Base-by-base conservation (phyloP, 2,329 filamentous ascomycete species). In the Exserohilum turcica region DNA sequence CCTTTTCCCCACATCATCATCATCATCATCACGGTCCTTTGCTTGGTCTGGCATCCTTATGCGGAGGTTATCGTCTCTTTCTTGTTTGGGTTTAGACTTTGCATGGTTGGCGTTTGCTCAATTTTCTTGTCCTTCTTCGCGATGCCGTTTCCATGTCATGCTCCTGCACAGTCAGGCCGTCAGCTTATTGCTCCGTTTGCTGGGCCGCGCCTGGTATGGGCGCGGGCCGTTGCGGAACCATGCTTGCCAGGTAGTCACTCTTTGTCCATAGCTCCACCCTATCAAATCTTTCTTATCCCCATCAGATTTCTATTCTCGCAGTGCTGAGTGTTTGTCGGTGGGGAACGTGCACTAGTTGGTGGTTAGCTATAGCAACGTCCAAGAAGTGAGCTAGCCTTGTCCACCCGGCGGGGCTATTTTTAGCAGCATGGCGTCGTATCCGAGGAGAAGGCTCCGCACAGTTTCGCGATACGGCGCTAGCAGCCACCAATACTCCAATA, bases 351-450 rank as follows among this genome's bases (percentile, higher is more conserved):
- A 31, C 35, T 16, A 16, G 28, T 40, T 43, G 21, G 52, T 36
- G 13, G 15, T 33, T 45, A 13, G 42, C 31, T 29, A 15, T 28
- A 32, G 28, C 24, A 38, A 18, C n/a, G 42, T 51, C 46, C 47
- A 28, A 37, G 40, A 43, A 32, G 38, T 19, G 33, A 37, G 7
- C 18, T 19, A 39, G 45, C 50, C 29, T 33, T 37, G 9, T 42
- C 27, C 15, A 39, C 36, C 31, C 12, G n/a, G 35, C 9, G 19
- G 19, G 24, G 48, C 56, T 59, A 60, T 59, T 60, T 60, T 59
- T 60, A 60, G 58, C 15, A 16, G 35, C 16, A 31, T 37, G 39
- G 39, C 44, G 46, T 47, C 52, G 58, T 52, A 45, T 50, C 13
- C 39, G 38, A 42, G 16, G 16, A 12, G 32, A 39, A 33, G 21